phyloP scores from a whole-genome alignment of 2,329 filamentous ascomycete species.

The Colletotrichum sp. region DNA sequence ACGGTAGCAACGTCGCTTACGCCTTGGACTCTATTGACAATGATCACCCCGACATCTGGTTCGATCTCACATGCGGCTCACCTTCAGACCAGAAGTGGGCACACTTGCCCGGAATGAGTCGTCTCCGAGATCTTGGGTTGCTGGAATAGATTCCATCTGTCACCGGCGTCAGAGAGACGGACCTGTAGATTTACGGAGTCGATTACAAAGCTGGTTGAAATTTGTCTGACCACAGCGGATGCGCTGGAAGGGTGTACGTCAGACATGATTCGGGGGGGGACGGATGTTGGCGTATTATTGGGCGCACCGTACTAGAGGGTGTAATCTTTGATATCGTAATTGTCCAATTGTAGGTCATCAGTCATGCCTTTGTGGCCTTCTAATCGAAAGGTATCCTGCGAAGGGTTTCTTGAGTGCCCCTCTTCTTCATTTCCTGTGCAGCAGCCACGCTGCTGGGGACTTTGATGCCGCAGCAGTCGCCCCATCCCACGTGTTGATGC shows the following conservation, averaged over 20 bases:
- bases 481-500: slow-evolving; percentile 79
- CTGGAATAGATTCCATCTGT: background rate
- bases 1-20: slow-evolving; percentile 35
- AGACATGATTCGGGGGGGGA: background rate
- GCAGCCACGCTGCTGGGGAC: slow-evolving; percentile 94
- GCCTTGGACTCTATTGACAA: slow-evolving; percentile 33
- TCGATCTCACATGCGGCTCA: slow-evolving; percentile 39
- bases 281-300: background rate
- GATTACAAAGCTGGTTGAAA: background rate
- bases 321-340: background rate
- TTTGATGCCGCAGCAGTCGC: slow-evolving; percentile 97
- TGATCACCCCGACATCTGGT: slow-evolving; percentile 36
- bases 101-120: slow-evolving; percentile 11
- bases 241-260: background rate
- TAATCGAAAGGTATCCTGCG: slow-evolving; percentile 85
- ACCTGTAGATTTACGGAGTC: background rate
- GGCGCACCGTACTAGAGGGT: background rate
- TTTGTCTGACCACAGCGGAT: background rate
- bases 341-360: background rate
- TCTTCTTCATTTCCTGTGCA: slow-evolving; percentile 85
- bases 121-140: slow-evolving; percentile 12
- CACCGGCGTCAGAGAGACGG: background rate
- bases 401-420: slow-evolving; percentile 62
- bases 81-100: slow-evolving; percentile 31
- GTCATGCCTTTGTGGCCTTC: background rate